Percentiles rank a stretch among this genome's conserved stretches.
phyloP scores from a whole-genome alignment of 805 yeast genomes.

The Citeromyces nyonsensis region DNA sequence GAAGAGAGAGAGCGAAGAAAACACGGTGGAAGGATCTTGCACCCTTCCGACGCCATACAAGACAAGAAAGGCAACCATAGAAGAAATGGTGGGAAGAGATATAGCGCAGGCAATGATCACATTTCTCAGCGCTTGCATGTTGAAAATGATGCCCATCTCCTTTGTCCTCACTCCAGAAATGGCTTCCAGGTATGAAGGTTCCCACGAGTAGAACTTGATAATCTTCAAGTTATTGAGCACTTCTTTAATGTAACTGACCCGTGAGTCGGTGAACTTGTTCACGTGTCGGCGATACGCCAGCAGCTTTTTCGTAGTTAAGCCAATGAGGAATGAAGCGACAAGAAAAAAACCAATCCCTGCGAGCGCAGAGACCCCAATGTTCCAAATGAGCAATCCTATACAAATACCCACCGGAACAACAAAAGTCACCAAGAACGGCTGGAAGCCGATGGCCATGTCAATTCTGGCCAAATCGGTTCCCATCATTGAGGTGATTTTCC shows the following conservation, averaged over 20 bases:
- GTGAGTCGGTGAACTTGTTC: constrained; percentile 51
- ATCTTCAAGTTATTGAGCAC: constrained; percentile 62
- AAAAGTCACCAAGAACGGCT: constrained; percentile 46
- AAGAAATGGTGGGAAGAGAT: constrained; percentile 53
- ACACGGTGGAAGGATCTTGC: constrained; percentile 19
- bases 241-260: constrained; percentile 69
- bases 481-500: constrained; percentile 61
- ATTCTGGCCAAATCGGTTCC: constrained; percentile 74
- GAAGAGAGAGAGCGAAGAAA: constrained; percentile 56
- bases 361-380: constrained; percentile 60
- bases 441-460: constrained; percentile 60
- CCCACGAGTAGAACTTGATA: constrained; percentile 89
- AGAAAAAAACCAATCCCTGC: constrained; percentile 49
- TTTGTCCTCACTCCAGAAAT: constrained; percentile 37
- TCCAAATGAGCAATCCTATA: constrained; percentile 44
- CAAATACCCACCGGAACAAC: constrained; percentile 52
- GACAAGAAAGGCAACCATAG: constrained; percentile 39
- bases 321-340: constrained; percentile 31
- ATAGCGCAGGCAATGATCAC: constrained; percentile 48
- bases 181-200: constrained; percentile 50
- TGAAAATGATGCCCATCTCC: constrained; percentile 49
- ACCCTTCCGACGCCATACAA: constrained; percentile 12
- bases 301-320: constrained; percentile 30
- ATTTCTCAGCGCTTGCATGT: constrained; percentile 52
- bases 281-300: constrained; percentile 41